Percentiles rank a stretch among this genome's conserved stretches.
Conservation (phyloP, 495 filamentous ascomycete genomes). For the Lophiostoma macrostomum region DNA sequence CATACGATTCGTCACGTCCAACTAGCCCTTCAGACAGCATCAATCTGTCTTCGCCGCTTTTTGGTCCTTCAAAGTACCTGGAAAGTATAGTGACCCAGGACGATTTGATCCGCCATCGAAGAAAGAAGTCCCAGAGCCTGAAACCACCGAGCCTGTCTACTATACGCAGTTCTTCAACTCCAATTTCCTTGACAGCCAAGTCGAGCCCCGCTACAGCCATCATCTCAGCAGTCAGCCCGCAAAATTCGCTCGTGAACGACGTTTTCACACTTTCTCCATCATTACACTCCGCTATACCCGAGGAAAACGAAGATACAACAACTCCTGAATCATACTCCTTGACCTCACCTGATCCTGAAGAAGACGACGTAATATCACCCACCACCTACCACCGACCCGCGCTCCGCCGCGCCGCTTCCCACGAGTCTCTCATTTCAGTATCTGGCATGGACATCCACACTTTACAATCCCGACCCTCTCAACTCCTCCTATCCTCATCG, state of each 20-base stretch:
- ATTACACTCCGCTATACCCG: constrained; percentile 28
- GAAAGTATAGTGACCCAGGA: constrained; percentile 1
- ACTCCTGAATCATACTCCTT: constrained; percentile 3
- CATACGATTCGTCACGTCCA: constrained; percentile 60
- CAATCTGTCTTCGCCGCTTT: constrained; percentile 45
- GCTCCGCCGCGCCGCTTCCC: constrained; percentile 40
- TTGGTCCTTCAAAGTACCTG: constrained; percentile 20
- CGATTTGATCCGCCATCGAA: constrained; percentile 10
- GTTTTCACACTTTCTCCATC: constrained; percentile 13
- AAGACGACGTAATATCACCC: constrained; percentile 23
- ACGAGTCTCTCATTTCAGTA: constrained; percentile 43
- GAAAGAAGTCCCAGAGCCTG: constrained; percentile 17
- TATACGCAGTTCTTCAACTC: constrained; percentile 25
- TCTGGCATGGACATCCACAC: constrained; percentile 44
- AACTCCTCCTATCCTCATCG: constrained; percentile 31
- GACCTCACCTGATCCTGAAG: constrained; percentile 20
- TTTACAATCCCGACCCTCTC: constrained; percentile 30
- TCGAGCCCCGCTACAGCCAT: constrained; percentile 24
- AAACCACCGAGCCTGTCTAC: constrained; percentile 25
- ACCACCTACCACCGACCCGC: constrained; percentile 18
- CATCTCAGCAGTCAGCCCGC: constrained; percentile 24
- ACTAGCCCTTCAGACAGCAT: constrained; percentile 63
- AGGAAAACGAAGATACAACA: constrained; percentile 32
- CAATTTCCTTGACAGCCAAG: constrained; percentile 27
- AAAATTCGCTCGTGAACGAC: constrained; percentile 12